Conservation (phyloP, 768 basidiomycete species). For the Leccinum longicurvipes region DNA sequence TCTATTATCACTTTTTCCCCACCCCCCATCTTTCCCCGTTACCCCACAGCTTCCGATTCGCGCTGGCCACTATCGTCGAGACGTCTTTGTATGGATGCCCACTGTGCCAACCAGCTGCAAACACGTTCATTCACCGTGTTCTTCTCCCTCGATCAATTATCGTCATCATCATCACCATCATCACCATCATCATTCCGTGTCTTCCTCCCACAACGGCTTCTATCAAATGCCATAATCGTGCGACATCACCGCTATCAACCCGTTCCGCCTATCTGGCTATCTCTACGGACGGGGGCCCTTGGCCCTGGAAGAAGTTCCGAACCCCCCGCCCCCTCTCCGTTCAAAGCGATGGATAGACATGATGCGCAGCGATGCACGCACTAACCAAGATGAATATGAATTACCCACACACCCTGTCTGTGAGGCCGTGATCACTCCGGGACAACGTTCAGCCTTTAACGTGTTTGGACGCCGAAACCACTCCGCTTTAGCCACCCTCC, state of each 20-base stretch:
- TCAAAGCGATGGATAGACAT: conserved; percentile 1
- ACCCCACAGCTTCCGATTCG: conserved; percentile 15
- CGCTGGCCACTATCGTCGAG: neutral
- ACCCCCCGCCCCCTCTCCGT: neutral
- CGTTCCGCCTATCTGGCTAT: neutral
- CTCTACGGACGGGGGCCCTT: conserved; percentile 6
- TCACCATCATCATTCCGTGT: conserved; percentile 8
- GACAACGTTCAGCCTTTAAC: conserved; percentile 5
- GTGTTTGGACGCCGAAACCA: neutral
- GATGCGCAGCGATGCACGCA: neutral
- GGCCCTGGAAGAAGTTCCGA: conserved; percentile 8
- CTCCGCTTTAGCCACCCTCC: neutral
- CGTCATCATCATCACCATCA: no score
- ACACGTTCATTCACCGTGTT: conserved; percentile 7
- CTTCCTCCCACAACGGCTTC: conserved; percentile 26
- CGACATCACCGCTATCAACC: conserved; percentile 16
- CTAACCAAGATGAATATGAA: neutral
- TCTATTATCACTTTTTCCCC: conserved; percentile 6
- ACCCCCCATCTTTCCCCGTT: conserved; percentile 26
- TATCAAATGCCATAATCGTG: conserved; percentile 17
- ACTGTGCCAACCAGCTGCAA: conserved; percentile 5
- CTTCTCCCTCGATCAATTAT: conserved; percentile 12
- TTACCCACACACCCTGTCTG: neutral
- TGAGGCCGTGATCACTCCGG: conserved; percentile 1
- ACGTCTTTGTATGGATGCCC: neutral